Evolutionary conservation across 1,284 basidiomycete genomes (phyloP).

Genomic region (Naganishia sp.): DNA sequence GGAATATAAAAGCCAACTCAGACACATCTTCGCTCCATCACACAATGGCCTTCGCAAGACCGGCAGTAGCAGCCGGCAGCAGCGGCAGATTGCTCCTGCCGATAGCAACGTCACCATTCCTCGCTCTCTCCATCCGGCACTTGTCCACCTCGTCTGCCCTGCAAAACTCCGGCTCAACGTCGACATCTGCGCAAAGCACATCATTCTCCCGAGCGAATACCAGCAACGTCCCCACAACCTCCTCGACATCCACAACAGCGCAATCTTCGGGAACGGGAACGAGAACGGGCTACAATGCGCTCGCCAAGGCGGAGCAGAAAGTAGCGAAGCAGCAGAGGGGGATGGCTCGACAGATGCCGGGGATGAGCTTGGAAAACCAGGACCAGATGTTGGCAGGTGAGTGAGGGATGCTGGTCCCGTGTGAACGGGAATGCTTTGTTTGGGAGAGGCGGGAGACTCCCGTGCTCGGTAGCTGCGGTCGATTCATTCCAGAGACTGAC

Average conservation of each 20-base stretch:
- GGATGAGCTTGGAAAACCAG: constrained; percentile 27
- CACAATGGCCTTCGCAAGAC: constrained; percentile 9
- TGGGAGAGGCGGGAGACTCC: background rate
- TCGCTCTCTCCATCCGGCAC: constrained; percentile 1
- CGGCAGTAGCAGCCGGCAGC: background rate
- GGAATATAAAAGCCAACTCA: too few species aligned
- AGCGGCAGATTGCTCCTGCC: background rate
- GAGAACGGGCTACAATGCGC: constrained; percentile 20
- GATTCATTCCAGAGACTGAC: background rate
- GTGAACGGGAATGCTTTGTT: background rate
- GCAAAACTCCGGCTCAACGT: background rate
- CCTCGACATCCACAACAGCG: constrained; percentile 10
- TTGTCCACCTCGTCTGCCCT: constrained; percentile 4
- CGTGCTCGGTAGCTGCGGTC: background rate
- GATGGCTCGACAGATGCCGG: constrained; percentile 23
- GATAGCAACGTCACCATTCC: background rate
- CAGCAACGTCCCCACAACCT: background rate
- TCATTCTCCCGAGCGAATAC: constrained; percentile 19
- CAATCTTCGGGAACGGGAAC: constrained; percentile 11
- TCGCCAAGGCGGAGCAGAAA: constrained; percentile 21
- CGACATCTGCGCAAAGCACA: background rate
- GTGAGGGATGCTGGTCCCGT: background rate
- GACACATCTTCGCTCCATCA: too few species aligned
- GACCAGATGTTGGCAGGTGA: constrained; percentile 27
- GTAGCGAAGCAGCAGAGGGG: constrained; percentile 26